Conservation (phyloP, 169 alveolate species). For the Cryptosporidium muris region DNA sequence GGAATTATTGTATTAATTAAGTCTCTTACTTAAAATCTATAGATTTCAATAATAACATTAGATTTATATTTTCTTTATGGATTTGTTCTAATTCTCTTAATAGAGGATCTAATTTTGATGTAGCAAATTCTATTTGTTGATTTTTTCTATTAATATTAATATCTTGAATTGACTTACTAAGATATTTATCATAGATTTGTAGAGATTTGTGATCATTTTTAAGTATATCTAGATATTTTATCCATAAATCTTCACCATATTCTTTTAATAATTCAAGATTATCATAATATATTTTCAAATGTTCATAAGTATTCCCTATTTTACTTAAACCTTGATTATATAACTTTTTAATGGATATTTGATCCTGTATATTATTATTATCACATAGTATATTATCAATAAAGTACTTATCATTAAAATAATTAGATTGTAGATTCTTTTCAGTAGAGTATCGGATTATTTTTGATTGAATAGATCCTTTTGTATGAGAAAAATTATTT, state of each 20-base stretch:
- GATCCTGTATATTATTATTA: not conserved
- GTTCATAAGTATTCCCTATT: conserved; percentile 10
- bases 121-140: conserved; percentile 5
- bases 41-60: not conserved
- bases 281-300: not conserved
- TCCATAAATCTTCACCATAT: conserved; percentile 44
- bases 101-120: conserved; percentile 12
- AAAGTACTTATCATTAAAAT: too few species aligned
- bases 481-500: not conserved
- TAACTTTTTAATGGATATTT: not conserved
- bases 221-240: not conserved
- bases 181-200: not conserved
- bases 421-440: not conserved
- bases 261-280: conserved; percentile 35
- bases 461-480: not conserved
- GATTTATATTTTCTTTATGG: not conserved
- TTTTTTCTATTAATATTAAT: conserved; percentile 25
- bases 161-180: conserved; percentile 8
- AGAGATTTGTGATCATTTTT: not conserved
- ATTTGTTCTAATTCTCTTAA: conserved; percentile 3
- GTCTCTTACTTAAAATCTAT: not conserved
- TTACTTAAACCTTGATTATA: not conserved
- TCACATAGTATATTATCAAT: too few species aligned
- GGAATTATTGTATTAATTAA: not conserved
- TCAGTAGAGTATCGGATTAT: not conserved